Percentiles rank a stretch among this genome's conserved stretches.
Evolutionary conservation across 257 asterid species (phyloP).

Genomic region (Penstemon eatonii): DNA sequence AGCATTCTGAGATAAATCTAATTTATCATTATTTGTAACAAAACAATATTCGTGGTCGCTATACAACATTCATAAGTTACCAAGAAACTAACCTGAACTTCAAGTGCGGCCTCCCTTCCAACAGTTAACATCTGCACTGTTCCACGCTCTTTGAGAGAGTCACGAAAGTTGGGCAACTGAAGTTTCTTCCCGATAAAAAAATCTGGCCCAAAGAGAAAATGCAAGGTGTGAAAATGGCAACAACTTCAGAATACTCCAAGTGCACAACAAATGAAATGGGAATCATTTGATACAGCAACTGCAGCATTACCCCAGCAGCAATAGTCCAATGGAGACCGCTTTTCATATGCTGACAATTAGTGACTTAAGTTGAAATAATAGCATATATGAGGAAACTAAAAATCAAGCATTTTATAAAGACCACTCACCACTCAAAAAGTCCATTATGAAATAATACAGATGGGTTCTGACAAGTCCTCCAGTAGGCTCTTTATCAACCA

Average conservation of each 20-base stretch:
- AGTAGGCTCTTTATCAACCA: constrained; percentile 88
- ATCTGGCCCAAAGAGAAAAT: constrained; percentile 88
- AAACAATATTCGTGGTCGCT: neutral
- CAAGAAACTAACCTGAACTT: constrained; percentile 76
- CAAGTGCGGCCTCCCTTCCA: constrained; percentile 98
- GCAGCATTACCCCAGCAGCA: constrained; percentile 99
- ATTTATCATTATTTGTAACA: neutral
- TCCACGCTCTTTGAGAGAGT: constrained; percentile 84
- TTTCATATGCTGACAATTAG: constrained; percentile 96
- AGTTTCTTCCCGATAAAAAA: constrained; percentile 76
- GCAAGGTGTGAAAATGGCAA: constrained; percentile 58
- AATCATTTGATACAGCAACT: constrained; percentile 77
- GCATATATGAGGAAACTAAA: constrained; percentile 34
- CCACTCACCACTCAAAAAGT: constrained; percentile 87
- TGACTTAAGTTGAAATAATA: constrained; percentile 75
- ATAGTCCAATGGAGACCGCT: constrained; percentile 84
- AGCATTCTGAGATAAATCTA: constrained; percentile 3
- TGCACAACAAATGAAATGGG: constrained; percentile 60
- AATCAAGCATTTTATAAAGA: constrained; percentile 32
- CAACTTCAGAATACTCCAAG: constrained; percentile 60
- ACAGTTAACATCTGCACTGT: constrained; percentile 91
- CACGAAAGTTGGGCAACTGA: constrained; percentile 93
- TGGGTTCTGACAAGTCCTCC: constrained; percentile 82
- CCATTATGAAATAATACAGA: constrained; percentile 85
- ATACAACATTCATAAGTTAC: neutral